A percentile compares a stretch with the other conserved stretches of the same genome.
Conservation (phyloP, 192 early-diverging fungal genomes). For the Chytriomyces sp. region DNA sequence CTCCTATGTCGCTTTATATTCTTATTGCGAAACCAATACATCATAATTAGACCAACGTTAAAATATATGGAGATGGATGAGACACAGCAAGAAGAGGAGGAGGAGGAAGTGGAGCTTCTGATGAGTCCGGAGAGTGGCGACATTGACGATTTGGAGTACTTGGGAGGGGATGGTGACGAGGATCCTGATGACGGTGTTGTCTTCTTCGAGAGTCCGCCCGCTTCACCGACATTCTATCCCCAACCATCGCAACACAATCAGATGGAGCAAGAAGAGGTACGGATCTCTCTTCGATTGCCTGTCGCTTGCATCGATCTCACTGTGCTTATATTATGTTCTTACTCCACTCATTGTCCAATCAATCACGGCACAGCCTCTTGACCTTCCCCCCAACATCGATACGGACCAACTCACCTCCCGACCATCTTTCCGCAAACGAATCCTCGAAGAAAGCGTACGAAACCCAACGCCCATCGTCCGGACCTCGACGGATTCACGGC, state of each 20-base stretch:
- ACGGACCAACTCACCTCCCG: not conserved
- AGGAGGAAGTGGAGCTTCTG: conserved; percentile 1
- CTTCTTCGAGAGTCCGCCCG: conserved; percentile 6
- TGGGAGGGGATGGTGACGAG: not conserved
- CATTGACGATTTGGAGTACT: not conserved
- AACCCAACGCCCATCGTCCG: not conserved
- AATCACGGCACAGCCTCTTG: too few species aligned
- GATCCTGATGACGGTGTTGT: conserved; percentile 2
- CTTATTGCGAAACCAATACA: too few species aligned
- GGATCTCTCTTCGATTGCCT: too few species aligned
- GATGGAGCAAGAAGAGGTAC: not conserved
- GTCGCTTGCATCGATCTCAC: too few species aligned
- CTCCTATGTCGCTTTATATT: too few species aligned
- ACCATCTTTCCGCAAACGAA: not conserved
- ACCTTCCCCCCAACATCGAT: too few species aligned
- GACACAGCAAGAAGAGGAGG: not conserved
- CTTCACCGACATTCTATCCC: conserved; percentile 4
- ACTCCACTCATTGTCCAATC: too few species aligned
- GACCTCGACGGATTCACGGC: too few species aligned
- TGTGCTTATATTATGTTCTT: too few species aligned
- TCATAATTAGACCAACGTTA: too few species aligned
- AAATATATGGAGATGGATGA: not conserved
- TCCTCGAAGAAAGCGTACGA: not conserved
- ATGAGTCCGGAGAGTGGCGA: not conserved
- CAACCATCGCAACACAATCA: not conserved